Base-by-base conservation (phyloP, 1,284 basidiomycete species). In the Tylopilus sp. region DNA sequence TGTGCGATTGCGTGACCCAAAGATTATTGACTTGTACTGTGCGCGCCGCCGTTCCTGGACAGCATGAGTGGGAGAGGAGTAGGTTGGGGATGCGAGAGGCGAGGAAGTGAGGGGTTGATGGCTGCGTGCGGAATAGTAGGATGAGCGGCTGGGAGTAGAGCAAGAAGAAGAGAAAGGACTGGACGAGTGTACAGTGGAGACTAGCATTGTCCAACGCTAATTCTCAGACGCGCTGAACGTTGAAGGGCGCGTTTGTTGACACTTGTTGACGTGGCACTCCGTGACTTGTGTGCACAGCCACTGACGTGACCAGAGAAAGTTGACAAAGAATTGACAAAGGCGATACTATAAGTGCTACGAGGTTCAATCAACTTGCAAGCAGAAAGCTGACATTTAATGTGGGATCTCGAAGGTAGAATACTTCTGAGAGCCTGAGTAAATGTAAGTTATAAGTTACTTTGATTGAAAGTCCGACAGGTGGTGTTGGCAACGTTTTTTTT, bases 31-130 rank as follows among this genome's bases (percentile, higher is more conserved):
- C 72, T 87, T 87, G 69, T 84, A 87, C 53, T 86, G 84, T n/a
- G 80, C 76, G 26, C 81, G 81, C 33, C 88, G 82, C 58, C 83
- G 82, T 54, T 73, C 69, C 61, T 83, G 81, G 3, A 77, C 79
- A 3, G 80, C 76, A n/a, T 74, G 73, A 18, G 81, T 74, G 4
- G 85, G 84, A n/a, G 84, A 79, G 62, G 84, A 79, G 62, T 72
- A 79, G 13, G 53, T 59, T 22, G 71, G 60, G 9, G 82, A 79
- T 1, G 78, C 81, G 9, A 89, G 80, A 0, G 87, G 87, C 0
- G 87, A 89, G 0, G 87, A 86, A 47, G 79, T 82, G 16, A 79
- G 59, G 1, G 87, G 87, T 38, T 76, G 75, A 60, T 82, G 72
- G 41, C 68, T 66, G 62, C 74, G 61, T 57, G 73, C 59, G 56